A percentile compares a stretch with the other conserved stretches of the same genome.
phyloP scores from a whole-genome alignment of 2,329 filamentous ascomycete species.

The Beauveria australis region DNA sequence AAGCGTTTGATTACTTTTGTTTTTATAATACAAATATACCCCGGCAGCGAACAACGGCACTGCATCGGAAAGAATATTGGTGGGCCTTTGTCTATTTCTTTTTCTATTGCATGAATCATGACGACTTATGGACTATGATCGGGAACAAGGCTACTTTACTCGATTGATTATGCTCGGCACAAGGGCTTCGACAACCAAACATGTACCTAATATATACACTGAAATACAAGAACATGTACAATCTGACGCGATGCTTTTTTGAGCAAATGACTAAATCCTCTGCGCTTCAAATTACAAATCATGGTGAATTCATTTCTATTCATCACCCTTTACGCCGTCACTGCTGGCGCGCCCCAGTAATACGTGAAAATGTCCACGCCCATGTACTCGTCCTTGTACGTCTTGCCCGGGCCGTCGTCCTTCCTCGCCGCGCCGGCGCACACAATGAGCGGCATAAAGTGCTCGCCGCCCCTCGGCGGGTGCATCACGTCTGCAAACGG shows the following conservation, averaged over 20 bases:
- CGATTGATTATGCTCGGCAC: background rate
- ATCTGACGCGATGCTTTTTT: background rate
- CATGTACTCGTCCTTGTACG: constrained; percentile 40
- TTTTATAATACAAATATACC: constrained; percentile 2
- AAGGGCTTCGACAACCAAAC: background rate
- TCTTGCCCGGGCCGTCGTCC: constrained; percentile 31
- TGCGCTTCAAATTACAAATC: too few species aligned
- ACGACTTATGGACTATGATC: background rate
- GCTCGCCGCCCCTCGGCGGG: constrained; percentile 44
- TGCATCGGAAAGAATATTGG: constrained; percentile 1
- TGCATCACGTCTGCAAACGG: constrained; percentile 45
- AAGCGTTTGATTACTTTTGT: background rate
- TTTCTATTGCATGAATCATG: background rate
- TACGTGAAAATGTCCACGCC: constrained; percentile 46
- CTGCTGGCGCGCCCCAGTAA: constrained; percentile 37
- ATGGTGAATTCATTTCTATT: too few species aligned
- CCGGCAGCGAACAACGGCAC: constrained; percentile 11
- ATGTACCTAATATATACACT: background rate
- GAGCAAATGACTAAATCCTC: background rate
- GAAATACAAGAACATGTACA: background rate
- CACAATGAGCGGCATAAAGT: constrained; percentile 52
- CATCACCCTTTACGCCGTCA: constrained; percentile 15
- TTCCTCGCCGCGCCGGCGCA: constrained; percentile 39
- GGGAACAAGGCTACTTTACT: background rate
- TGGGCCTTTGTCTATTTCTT: background rate